Conservation (phyloP, 768 basidiomycete species). For the Gyrodon lividus region DNA sequence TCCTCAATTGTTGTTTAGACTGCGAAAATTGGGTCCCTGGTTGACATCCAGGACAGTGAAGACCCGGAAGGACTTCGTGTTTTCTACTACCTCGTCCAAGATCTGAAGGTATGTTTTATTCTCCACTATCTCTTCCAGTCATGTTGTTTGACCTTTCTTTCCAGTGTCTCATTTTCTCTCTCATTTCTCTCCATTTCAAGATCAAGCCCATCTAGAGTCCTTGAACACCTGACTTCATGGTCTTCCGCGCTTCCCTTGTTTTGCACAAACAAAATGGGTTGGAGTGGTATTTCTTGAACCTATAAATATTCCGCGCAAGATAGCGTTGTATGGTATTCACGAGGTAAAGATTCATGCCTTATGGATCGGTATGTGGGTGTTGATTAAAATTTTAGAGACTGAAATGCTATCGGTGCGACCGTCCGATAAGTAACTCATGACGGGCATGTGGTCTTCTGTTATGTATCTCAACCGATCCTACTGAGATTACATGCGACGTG, state of each 20-base stretch:
- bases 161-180: slow-evolving; percentile 96
- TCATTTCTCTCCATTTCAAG: slow-evolving; percentile 99
- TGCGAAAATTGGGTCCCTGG: slow-evolving; percentile 94
- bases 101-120: slow-evolving; percentile 70
- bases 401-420: no score
- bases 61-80: slow-evolving; percentile 97
- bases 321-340: slow-evolving; percentile 19
- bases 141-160: neutral
- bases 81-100: slow-evolving; percentile 98
- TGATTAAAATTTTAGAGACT: slow-evolving; percentile 12
- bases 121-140: neutral
- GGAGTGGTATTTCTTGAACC: slow-evolving; percentile 1
- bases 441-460: no score
- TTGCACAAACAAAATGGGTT: slow-evolving; percentile 8
- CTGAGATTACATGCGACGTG: no score
- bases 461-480: no score
- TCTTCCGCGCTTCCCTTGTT: neutral
- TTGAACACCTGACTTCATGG: neutral
- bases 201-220: slow-evolving; percentile 89
- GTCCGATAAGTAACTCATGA: no score
- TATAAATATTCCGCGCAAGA: slow-evolving; percentile 22
- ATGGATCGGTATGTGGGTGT: neutral
- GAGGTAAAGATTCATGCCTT: slow-evolving; percentile 15
- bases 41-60: slow-evolving; percentile 95
- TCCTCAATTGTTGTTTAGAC: slow-evolving; percentile 54